phyloP scores from a whole-genome alignment of 305 asterid genomes.

The Fraxinus sp. region DNA sequence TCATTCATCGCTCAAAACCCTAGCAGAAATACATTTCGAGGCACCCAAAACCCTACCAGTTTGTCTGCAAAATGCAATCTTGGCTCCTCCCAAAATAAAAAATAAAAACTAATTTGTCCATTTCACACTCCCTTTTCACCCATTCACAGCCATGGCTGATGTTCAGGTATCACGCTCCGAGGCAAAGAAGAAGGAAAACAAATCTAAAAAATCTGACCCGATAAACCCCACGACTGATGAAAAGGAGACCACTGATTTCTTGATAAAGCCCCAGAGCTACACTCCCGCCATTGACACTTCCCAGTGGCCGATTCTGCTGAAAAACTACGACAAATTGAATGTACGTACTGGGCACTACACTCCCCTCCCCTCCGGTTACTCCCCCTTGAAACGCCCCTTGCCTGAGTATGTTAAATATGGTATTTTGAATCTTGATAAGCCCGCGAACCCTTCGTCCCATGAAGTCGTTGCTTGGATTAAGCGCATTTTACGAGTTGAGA shows the following conservation, averaged over 20 bases:
- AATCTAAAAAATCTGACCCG: slow-evolving; percentile 35
- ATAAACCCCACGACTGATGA: background rate
- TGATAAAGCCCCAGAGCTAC: slow-evolving; percentile 79
- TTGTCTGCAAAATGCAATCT: too few relatives aligned
- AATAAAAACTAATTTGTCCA: background rate
- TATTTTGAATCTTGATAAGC: slow-evolving; percentile 76
- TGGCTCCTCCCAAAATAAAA: too few relatives aligned
- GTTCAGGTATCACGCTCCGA: slow-evolving; percentile 54
- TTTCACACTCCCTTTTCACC: background rate
- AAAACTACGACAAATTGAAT: slow-evolving; percentile 81
- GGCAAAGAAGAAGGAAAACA: slow-evolving; percentile 69
- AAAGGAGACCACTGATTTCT: slow-evolving; percentile 41
- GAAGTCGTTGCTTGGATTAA: slow-evolving; percentile 95
- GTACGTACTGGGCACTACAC: slow-evolving; percentile 79
- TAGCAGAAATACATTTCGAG: too few relatives aligned
- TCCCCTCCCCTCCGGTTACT: slow-evolving; percentile 29
- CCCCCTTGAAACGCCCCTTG: slow-evolving; percentile 79
- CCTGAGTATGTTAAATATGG: slow-evolving; percentile 81
- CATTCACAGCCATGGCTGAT: slow-evolving; percentile 59
- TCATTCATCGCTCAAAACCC: background rate
- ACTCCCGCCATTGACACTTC: slow-evolving; percentile 83
- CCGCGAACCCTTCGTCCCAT: slow-evolving; percentile 87
- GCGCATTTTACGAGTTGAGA: slow-evolving; percentile 80
- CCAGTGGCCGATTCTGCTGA: slow-evolving; percentile 86
- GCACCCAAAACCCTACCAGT: too few relatives aligned